These are phyloP conservation scores for Spizellomyces punctatus DNA, from an alignment of 192 early-diverging fungal species.

Conservation along the genomic window DNA sequence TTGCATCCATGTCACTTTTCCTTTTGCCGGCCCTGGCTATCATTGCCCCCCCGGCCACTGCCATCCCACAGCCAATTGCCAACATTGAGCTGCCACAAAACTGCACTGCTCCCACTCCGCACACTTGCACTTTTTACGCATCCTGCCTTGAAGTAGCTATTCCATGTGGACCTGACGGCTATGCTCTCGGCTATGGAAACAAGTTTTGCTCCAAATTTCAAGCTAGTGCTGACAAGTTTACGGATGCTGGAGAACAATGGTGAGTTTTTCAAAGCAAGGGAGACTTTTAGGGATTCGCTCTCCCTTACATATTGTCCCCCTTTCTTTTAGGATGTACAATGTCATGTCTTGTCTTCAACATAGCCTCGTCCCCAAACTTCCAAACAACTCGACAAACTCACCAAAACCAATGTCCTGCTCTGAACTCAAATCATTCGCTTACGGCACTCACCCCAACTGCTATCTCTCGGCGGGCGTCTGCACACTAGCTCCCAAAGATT, in stretches of 20 bases:
- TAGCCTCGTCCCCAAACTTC: slow-evolving; percentile 3
- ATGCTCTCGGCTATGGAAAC: slow-evolving; percentile 12
- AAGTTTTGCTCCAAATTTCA: slow-evolving; percentile 7
- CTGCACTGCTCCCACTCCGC: slow-evolving; percentile 1
- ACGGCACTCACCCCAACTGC: neutral
- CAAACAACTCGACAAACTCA: neutral
- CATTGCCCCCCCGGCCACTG: neutral
- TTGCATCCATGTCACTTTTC: no score
- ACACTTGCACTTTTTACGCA: slow-evolving; percentile 14
- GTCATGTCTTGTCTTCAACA: slow-evolving; percentile 19
- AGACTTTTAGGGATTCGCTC: no score
- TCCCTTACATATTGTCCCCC: neutral
- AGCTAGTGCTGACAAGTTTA: slow-evolving; percentile 3
- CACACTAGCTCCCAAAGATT: neutral
- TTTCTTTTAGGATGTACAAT: neutral
- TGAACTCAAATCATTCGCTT: neutral
- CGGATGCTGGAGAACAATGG: slow-evolving; percentile 7
- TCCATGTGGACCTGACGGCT: slow-evolving; percentile 14
- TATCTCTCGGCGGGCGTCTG: slow-evolving; percentile 9
- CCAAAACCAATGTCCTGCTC: neutral
- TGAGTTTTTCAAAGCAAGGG: no score
- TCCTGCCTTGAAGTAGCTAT: neutral
- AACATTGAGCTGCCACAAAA: neutral
- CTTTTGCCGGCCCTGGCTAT: neutral
- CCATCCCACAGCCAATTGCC: neutral